Evolutionary conservation across 441 rosid genomes (phyloP), one percentile per base, ranked within the genome.

Genomic region (Lepidium campestre): DNA sequence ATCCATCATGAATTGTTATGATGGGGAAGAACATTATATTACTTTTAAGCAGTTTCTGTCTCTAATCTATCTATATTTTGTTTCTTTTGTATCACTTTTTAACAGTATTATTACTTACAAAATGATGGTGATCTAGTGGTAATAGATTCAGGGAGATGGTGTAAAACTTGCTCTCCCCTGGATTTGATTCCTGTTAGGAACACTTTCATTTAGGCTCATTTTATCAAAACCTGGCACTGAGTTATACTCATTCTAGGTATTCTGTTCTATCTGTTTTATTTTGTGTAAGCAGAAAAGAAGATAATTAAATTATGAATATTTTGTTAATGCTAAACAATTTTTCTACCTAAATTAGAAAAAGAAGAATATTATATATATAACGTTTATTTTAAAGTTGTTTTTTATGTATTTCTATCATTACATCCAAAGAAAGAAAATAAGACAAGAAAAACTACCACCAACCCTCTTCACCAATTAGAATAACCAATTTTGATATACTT

Each of bases 1-100:
- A 72, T 50, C 72, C 62, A 37, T 66, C 72, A 52, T 60, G 67
- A 73, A 20, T 50, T 45, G n/a, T 56, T 39, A 9, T 56, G 31
- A 47, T 56, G 20, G 9, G 19, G 6, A 61, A 29, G 52, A 59
- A 60, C 23, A 49, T 10, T 10, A 46, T 55, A 27, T 10, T 20
- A 63, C n/a, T n/a, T n/a, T n/a, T n/a, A n/a, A n/a, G n/a, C n/a
- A 47, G 32, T 57, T 31, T 34, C 46, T 48, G 31, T 18, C 35
- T 48, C 54, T 64, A 64, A 48, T 57, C 31, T 15, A 9, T 49
- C 45, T 35, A 13, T 49, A 6, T 54, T 39, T 32, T 23, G 1
- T 31, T 15, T 35, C n/a, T 35, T 58, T 6, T 20, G 1, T 29
- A 29, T 29, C 8, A 29, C 34, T 29, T 29, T 2, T 25, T 29